Evolutionary conservation across 441 rosid genomes (phyloP).

Genomic region (Omphalea diandra): DNA sequence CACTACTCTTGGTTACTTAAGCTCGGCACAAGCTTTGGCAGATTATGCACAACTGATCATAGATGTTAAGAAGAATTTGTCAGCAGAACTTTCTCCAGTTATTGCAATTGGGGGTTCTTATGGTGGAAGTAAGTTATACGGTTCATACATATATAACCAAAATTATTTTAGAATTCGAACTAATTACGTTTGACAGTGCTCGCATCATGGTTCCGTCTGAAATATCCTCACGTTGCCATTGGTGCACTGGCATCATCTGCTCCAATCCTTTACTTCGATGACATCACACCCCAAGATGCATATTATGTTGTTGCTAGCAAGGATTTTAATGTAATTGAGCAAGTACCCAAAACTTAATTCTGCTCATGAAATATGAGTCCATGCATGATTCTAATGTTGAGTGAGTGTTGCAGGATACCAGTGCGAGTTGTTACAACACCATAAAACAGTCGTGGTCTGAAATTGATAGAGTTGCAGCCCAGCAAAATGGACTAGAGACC

Average conservation of each 20-base stretch:
- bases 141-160: neutral
- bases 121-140: conserved; percentile 59
- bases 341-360: neutral
- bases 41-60: conserved; percentile 59
- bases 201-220: conserved; percentile 56
- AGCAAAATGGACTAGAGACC: conserved; percentile 37
- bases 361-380: neutral
- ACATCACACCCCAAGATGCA: conserved; percentile 39
- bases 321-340: conserved; percentile 33
- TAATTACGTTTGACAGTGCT: conserved; percentile 33
- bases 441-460: conserved; percentile 14
- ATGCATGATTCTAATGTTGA: neutral
- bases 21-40: conserved; percentile 63
- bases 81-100: conserved; percentile 46
- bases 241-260: conserved; percentile 66
- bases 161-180: no score
- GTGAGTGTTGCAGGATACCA: conserved; percentile 34
- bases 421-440: conserved; percentile 46
- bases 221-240: conserved; percentile 52
- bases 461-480: conserved; percentile 44
- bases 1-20: conserved; percentile 56
- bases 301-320: conserved; percentile 38
- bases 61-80: conserved; percentile 40
- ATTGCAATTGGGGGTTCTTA: conserved; percentile 69
- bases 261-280: conserved; percentile 42